These are phyloP conservation scores for Rhodosporidiobolus sp. DNA, from an alignment of 768 basidiomycete genomes.

Conservation along the genomic window DNA sequence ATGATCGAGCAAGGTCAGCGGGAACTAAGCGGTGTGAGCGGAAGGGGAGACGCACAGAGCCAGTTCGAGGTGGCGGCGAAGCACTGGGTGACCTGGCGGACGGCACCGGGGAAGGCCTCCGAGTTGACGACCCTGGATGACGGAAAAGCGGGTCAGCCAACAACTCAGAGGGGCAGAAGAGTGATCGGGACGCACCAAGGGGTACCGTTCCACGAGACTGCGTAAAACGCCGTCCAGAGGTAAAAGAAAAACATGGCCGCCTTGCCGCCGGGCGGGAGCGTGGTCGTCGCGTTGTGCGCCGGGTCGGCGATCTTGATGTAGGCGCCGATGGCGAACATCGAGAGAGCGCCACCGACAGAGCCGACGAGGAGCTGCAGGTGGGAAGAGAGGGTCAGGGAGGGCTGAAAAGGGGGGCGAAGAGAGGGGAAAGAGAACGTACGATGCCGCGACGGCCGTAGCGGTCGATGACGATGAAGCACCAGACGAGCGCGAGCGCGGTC, in stretches of 20 bases:
- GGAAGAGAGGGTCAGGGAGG: constrained; percentile 49
- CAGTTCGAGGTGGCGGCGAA: constrained; percentile 41
- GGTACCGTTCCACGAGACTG: constrained; percentile 52
- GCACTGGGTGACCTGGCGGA: constrained; percentile 44
- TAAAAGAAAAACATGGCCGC: constrained; percentile 45
- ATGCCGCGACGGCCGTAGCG: constrained; percentile 52
- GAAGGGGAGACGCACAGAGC: constrained; percentile 16
- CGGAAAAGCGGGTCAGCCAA: constrained; percentile 35
- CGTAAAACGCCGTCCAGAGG: constrained; percentile 44
- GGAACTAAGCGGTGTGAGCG: constrained; percentile 8
- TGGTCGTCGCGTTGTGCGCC: constrained; percentile 18
- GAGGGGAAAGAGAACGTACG: not conserved
- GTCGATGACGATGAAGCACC: constrained; percentile 14
- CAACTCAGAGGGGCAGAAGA: not conserved
- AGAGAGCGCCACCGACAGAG: constrained; percentile 51
- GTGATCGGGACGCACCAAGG: constrained; percentile 45
- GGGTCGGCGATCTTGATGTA: constrained; percentile 53
- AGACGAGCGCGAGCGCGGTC: constrained; percentile 47
- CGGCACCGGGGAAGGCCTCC: constrained; percentile 50
- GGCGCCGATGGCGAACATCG: constrained; percentile 49
- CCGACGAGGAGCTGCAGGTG: constrained; percentile 51
- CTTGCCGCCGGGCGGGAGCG: constrained; percentile 23
- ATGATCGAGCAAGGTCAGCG: too few relatives aligned
- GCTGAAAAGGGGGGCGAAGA: constrained; percentile 42
- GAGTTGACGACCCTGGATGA: constrained; percentile 55